Evolutionary conservation across 2,329 filamentous ascomycete species (phyloP).

Genomic region (Dactylellina parvicollis): DNA sequence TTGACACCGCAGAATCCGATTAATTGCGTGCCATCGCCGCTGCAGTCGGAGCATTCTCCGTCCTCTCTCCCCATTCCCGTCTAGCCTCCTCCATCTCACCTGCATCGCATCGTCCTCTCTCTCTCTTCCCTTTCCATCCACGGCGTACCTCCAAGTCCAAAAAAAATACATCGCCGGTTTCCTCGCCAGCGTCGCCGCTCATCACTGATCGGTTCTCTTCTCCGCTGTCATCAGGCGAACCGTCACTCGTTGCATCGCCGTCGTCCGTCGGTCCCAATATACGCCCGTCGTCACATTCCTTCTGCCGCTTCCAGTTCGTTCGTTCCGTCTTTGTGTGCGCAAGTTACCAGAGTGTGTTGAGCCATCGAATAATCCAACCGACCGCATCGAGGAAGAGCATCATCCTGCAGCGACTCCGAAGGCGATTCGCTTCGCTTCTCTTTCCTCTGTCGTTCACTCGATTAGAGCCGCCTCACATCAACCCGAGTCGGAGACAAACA

Average conservation of each 20-base stretch:
- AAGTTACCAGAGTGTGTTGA: constrained; percentile 8
- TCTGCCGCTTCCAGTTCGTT: constrained; percentile 17
- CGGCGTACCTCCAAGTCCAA: too few relatives aligned
- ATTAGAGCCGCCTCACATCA: constrained; percentile 12
- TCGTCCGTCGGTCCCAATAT: constrained; percentile 3
- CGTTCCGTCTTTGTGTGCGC: constrained; percentile 1
- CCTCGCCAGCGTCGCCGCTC: background rate
- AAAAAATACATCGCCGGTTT: too few relatives aligned
- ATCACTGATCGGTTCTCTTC: background rate
- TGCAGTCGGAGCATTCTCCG: constrained; percentile 27
- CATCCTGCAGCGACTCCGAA: background rate
- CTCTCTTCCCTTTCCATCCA: constrained; percentile 23
- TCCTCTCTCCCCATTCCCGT: constrained; percentile 24
- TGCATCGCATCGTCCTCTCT: constrained; percentile 20
- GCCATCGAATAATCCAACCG: background rate
- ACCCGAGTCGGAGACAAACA: background rate
- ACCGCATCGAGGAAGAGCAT: background rate
- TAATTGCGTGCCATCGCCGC: constrained; percentile 53
- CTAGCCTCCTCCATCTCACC: constrained; percentile 19
- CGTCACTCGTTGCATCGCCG: constrained; percentile 23
- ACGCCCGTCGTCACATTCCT: constrained; percentile 15
- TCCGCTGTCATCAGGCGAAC: background rate
- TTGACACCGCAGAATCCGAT: constrained; percentile 41
- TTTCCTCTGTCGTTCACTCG: constrained; percentile 23
- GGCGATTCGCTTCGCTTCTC: constrained; percentile 47